Percentiles rank a stretch among this genome's conserved stretches.
phyloP scores from a whole-genome alignment of 192 early-diverging fungal genomes.

The Backusella sp. region DNA sequence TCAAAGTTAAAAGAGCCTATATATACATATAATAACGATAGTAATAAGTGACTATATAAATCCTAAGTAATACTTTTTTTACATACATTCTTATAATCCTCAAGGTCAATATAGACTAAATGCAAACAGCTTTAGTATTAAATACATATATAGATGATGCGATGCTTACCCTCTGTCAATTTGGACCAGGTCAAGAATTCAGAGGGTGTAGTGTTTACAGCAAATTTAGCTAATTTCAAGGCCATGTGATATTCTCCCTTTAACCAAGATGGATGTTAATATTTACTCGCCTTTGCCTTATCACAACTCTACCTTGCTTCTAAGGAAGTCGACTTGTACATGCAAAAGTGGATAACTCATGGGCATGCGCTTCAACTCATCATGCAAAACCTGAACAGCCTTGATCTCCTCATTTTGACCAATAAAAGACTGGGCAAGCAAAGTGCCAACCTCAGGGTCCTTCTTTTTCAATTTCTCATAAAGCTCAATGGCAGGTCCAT shows the following conservation, averaged over 20 bases:
- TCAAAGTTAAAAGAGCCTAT: conserved; percentile 90
- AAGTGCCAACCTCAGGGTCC: conserved; percentile 89
- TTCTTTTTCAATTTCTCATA: conserved; percentile 73
- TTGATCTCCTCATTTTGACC: conserved; percentile 89
- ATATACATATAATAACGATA: background rate
- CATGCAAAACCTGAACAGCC: conserved; percentile 84
- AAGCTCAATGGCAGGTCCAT: conserved; percentile 74
- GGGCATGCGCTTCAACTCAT: conserved; percentile 75
- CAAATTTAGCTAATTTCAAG: conserved; percentile 85
- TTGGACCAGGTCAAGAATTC: conserved; percentile 97
- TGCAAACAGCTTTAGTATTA: background rate
- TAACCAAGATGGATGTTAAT: background rate
- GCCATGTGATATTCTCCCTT: conserved; percentile 71
- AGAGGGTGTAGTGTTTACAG: conserved; percentile 91
- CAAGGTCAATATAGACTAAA: conserved; percentile 78
- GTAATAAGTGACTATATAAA: background rate
- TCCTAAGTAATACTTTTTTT: background rate
- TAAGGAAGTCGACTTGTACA: conserved; percentile 89
- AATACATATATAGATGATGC: too few relatives aligned
- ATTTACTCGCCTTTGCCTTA: too few relatives aligned
- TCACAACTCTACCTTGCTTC: conserved; percentile 56
- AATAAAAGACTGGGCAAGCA: conserved; percentile 81
- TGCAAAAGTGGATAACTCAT: conserved; percentile 84
- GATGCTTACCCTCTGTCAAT: conserved; percentile 65
- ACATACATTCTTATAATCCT: conserved; percentile 77